Evolutionary conservation across 129 eudicot genomes (phyloP).

Genomic region (Lactuca saligna): DNA sequence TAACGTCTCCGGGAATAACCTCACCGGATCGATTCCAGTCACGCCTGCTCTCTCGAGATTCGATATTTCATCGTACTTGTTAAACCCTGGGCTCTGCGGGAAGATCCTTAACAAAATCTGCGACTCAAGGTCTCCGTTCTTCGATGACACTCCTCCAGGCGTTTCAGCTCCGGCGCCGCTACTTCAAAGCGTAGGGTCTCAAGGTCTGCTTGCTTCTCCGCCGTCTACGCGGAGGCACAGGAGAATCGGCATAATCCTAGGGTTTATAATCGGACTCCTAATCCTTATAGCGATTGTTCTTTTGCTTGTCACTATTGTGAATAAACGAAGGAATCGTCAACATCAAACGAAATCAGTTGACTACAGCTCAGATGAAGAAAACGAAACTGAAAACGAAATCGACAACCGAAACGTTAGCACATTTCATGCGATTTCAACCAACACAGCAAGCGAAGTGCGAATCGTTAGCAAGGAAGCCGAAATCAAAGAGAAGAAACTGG

Average conservation of each 20-base stretch:
- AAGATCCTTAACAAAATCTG: constrained; percentile 60
- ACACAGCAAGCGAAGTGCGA: constrained; percentile 18
- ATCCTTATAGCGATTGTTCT: constrained; percentile 48
- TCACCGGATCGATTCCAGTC: constrained; percentile 66
- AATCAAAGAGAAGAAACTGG: constrained; percentile 32
- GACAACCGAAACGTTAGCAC: constrained; percentile 1
- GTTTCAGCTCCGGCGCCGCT: constrained; percentile 58
- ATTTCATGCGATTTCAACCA: constrained; percentile 20
- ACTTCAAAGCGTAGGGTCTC: constrained; percentile 43
- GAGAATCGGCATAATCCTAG: constrained; percentile 50
- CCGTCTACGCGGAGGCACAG: constrained; percentile 40
- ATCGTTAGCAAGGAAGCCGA: constrained; percentile 23
- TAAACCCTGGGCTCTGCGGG: constrained; percentile 78
- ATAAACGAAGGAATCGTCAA: constrained; percentile 28
- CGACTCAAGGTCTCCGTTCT: constrained; percentile 43
- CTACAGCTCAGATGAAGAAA: constrained; percentile 24
- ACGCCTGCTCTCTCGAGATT: constrained; percentile 55
- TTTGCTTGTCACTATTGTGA: constrained; percentile 42
- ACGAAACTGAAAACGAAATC: constrained; percentile 7
- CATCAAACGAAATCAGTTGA: constrained; percentile 23
- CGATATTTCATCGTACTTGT: constrained; percentile 37
- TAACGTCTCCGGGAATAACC: constrained; percentile 68
- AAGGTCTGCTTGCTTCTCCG: constrained; percentile 43
- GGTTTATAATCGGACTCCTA: constrained; percentile 47
- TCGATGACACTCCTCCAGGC: constrained; percentile 44